Base-by-base conservation (phyloP, 768 basidiomycete species). In the Lentinula detonsa region DNA sequence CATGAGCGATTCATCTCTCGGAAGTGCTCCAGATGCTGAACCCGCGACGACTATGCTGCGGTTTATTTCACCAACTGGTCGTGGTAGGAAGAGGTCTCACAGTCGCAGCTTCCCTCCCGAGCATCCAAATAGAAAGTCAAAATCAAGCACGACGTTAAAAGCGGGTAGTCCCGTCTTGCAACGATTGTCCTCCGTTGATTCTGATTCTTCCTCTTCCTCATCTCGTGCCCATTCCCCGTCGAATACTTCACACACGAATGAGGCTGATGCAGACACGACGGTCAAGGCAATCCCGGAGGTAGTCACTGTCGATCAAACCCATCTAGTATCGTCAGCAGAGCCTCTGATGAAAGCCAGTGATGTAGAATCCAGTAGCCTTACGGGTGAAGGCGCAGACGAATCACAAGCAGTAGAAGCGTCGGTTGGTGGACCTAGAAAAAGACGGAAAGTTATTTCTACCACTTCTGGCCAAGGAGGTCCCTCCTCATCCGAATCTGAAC, bases 21-120 rank as follows among this genome's bases (percentile, higher is more conserved):
- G 49, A 48, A 59, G 49, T 21, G 57, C 46, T 11, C 45, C 57
- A 59, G 57, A 31, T 33, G 46, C 33, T 13, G 35, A 39, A 6
- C 10, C 8, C n/a, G 46, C 28, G 28, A 13, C 37, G 13, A 5
- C 57, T 16, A 10, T 31, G 6, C 8, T 57, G 40, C 33, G 42
- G 13, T 57, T 35, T 8, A 46, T n/a, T 15, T 42, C 59, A 21
- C 48, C 37, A 5, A 37, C 5, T 31, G 18, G 48, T 5, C 16
- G 50, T 28, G 59, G 59, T 9, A 31, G 34, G 40, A 60, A 60
- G 16, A 33, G 59, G 34, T 52, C 59, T 11, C 50, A 60, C 50
- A 60, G 59, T 52, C 48, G 49, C 9, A 60, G 59, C 34, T 60
- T 60, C 31, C 48, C 59, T 49, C 35, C 18, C 5, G 59, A 60